Percentiles rank a stretch among this genome's conserved stretches.
These are phyloP conservation scores for Fraxinus nigra DNA, from an alignment of 305 asterid species.

Conservation along the genomic window DNA sequence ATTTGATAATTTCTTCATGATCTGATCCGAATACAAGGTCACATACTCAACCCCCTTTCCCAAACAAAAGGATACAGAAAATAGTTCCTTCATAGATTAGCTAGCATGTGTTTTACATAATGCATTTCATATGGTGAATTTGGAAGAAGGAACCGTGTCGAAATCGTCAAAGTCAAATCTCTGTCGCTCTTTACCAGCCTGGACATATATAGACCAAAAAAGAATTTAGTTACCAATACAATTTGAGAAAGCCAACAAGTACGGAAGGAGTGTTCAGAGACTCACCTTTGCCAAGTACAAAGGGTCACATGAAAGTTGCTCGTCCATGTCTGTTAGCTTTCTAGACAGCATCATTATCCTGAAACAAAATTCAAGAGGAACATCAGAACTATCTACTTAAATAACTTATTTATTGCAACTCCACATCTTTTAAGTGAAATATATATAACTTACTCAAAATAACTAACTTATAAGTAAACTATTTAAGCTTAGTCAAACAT, in stretches of 20 bases:
- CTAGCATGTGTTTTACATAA: not conserved
- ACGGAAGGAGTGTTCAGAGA: not conserved
- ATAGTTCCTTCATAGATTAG: not conserved
- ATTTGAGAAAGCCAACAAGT: not conserved
- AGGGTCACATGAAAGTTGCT: slow-evolving; percentile 72
- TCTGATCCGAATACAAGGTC: not conserved
- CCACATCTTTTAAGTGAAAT: not conserved
- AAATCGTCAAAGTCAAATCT: slow-evolving; percentile 88
- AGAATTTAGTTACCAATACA: not conserved
- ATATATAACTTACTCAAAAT: too few relatives aligned
- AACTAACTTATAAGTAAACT: not conserved
- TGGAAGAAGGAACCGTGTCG: slow-evolving; percentile 75
- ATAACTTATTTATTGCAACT: not conserved
- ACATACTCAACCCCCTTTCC: not conserved
- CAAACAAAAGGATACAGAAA: not conserved
- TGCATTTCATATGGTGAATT: slow-evolving; percentile 57
- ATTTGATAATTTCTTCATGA: not conserved
- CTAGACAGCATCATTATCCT: slow-evolving; percentile 84
- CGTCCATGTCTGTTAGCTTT: slow-evolving; percentile 78
- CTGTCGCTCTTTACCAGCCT: slow-evolving; percentile 91
- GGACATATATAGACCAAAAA: slow-evolving; percentile 11
- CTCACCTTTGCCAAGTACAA: slow-evolving; percentile 74
- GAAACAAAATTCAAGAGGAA: slow-evolving; percentile 29
- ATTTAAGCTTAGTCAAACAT: not conserved
- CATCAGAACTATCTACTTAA: not conserved